Evolutionary conservation across 2,329 filamentous ascomycete genomes (phyloP).

Genomic region (Ceratocystis huliohia): DNA sequence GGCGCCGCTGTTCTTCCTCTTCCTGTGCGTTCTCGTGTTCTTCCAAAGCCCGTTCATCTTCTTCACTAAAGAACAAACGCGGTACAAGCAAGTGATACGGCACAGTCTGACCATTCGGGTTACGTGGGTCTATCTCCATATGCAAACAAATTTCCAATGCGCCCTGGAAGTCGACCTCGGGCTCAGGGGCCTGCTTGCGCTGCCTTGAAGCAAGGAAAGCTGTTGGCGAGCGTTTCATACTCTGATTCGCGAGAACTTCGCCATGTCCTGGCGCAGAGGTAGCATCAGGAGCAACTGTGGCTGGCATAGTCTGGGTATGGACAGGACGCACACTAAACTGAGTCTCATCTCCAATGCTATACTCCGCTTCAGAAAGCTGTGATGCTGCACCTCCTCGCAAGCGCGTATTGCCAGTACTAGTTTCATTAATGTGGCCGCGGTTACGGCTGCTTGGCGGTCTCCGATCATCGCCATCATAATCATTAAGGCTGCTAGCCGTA

Average conservation of each 20-base stretch:
- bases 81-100: slow-evolving; percentile 83
- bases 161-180: slow-evolving; percentile 62
- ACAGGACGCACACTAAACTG: slow-evolving; percentile 39
- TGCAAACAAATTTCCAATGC: slow-evolving; percentile 81
- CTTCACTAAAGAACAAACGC: slow-evolving; percentile 49
- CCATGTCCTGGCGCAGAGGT: neutral
- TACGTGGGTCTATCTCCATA: slow-evolving; percentile 72
- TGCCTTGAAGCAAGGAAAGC: slow-evolving; percentile 49
- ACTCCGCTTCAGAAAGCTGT: slow-evolving; percentile 35
- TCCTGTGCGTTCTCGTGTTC: slow-evolving; percentile 20
- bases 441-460: slow-evolving; percentile 24
- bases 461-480: slow-evolving; percentile 19
- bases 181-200: slow-evolving; percentile 37
- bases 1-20: slow-evolving; percentile 18
- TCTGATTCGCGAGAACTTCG: slow-evolving; percentile 20
- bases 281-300: neutral
- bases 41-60: slow-evolving; percentile 27
- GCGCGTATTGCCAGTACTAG: slow-evolving; percentile 22
- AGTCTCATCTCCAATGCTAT: slow-evolving; percentile 42
- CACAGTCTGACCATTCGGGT: slow-evolving; percentile 76
- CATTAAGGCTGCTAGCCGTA: slow-evolving; percentile 17
- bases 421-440: slow-evolving; percentile 26
- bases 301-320: slow-evolving; percentile 22
- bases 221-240: slow-evolving; percentile 59
- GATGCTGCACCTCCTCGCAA: slow-evolving; percentile 29